Evolutionary conservation across 768 basidiomycete species (phyloP).

Genomic region (Sporobolomyces pararoseus): DNA sequence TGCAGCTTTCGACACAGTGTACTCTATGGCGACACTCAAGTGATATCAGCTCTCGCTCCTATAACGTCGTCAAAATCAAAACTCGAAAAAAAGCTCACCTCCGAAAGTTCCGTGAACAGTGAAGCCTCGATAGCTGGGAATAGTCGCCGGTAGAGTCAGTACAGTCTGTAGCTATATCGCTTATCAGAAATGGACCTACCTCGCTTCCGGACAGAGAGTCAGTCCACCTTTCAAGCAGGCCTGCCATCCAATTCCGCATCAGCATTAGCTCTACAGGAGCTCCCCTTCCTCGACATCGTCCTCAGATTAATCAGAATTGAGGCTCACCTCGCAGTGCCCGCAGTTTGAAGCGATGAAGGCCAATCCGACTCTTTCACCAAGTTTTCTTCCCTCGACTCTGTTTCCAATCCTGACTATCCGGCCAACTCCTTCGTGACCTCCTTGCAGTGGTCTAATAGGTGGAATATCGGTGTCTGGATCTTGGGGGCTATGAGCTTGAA

Average conservation of each 20-base stretch:
- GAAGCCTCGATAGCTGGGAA: conserved; percentile 8
- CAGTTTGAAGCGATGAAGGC: conserved; percentile 15
- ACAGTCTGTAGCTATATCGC: not conserved
- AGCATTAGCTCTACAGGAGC: too few relatives aligned
- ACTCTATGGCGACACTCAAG: too few relatives aligned
- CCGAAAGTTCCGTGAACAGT: conserved; percentile 2
- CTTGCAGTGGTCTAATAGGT: conserved; percentile 6
- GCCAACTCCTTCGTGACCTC: conserved; percentile 8
- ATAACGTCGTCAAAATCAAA: too few relatives aligned
- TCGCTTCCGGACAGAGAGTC: conserved; percentile 9
- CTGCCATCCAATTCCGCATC: not conserved
- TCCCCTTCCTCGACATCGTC: too few relatives aligned
- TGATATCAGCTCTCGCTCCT: too few relatives aligned
- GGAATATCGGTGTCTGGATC: conserved; percentile 7
- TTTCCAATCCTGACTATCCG: not conserved
- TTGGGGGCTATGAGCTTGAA: not conserved
- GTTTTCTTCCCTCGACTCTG: not conserved
- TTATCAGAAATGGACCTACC: not conserved
- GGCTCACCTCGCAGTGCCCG: not conserved
- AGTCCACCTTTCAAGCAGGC: conserved; percentile 6
- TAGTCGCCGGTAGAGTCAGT: not conserved
- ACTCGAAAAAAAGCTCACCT: not conserved
- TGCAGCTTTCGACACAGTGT: conserved; percentile 11
- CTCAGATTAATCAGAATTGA: not conserved
- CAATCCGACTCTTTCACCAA: not conserved